These are phyloP conservation scores for Capronia americana DNA, from an alignment of 2,329 filamentous ascomycete species.

Conservation along the genomic window DNA sequence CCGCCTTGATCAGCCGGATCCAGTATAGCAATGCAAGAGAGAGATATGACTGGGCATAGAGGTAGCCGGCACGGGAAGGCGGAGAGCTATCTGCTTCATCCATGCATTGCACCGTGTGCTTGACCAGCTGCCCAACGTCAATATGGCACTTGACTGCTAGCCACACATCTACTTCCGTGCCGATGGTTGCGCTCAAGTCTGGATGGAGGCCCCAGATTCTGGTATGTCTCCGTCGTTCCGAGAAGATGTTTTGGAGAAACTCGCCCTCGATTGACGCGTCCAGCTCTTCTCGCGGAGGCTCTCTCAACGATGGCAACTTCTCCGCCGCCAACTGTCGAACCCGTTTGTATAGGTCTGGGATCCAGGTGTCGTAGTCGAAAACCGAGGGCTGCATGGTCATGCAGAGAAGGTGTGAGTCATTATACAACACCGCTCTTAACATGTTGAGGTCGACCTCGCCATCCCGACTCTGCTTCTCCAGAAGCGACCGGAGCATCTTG, in stretches of 20 bases:
- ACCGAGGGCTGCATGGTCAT: not conserved
- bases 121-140: not conserved
- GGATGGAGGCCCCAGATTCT: not conserved
- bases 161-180: not conserved
- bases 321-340: not conserved
- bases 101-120: not conserved
- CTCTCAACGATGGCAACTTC: not conserved
- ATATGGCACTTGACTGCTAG: not conserved
- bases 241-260: not conserved
- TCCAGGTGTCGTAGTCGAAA: not conserved
- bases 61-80: not conserved
- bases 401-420: slow-evolving; percentile 1
- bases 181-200: not conserved
- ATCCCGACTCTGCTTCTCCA: not conserved
- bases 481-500: not conserved
- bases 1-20: not conserved
- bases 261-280: not conserved
- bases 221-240: not conserved
- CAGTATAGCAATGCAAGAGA: not conserved
- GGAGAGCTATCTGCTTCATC: not conserved
- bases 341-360: not conserved
- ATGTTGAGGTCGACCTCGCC: not conserved
- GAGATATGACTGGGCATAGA: slow-evolving; percentile 4
- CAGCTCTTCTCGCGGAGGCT: not conserved
- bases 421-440: slow-evolving; percentile 4